Base-by-base conservation (phyloP, 2,329 filamentous ascomycete species). In the Aspergillus tamarii region DNA sequence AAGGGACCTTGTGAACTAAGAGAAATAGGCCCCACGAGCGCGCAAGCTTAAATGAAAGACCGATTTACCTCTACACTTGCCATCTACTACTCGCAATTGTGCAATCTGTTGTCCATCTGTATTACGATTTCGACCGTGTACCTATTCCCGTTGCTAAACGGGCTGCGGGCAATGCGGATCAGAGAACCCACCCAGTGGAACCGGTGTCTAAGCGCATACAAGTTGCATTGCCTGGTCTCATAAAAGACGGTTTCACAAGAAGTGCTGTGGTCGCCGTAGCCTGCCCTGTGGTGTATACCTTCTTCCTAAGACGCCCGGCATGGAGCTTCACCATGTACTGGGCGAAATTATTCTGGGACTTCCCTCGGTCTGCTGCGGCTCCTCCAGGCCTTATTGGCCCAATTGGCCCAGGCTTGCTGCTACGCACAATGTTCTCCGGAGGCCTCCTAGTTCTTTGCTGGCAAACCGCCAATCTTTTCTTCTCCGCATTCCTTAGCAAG, bases 11-110 rank as follows among this genome's bases (percentile, higher is more conserved):
- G 19, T 58, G 62, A 66, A 36, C 48, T 46, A 63, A 48, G 21
- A 64, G 65, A 63, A 72, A 41, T 26, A 83, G 80, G 64, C 74
- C 80, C 12, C 83, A 85, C 68, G 92, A 95, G 75, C 86, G 93
- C 41, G 85, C 90, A 23, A 85, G 88, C 59, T 80, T 97, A 63
- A 98, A 98, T 75, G 94, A 98, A 82, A 87, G 91, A 67, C 90
- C 93, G 0, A 85, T 98, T 30, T 95, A 93, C 74, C 82, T 97
- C 57, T 88, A 91, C 39, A 87, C 85, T 64, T 88, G 91, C 72
- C 87, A 95, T 68, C 74, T 89, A 3, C 77, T 89, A 0, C 84
- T 95, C 50, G 92, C 91, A 4, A 63, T 91, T 11, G 79, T 85
- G n/a, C 91, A 96, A 76, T 87, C 90, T 1, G 72, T 85, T 12